Conservation (phyloP, 768 basidiomycete genomes). For the Gloeopeniophorella convolvens region DNA sequence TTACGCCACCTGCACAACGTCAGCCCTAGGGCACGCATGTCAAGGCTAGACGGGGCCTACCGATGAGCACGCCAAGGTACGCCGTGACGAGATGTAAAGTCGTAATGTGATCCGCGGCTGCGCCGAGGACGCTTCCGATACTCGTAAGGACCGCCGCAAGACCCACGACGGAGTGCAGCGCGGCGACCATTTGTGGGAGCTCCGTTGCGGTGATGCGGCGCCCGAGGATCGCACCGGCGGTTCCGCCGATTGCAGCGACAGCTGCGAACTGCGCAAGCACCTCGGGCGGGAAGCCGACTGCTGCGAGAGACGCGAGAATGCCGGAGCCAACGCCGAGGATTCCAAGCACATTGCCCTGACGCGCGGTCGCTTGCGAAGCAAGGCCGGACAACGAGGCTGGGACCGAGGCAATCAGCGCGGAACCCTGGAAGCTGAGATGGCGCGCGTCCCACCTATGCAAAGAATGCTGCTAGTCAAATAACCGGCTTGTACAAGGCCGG, state of each 20-base stretch:
- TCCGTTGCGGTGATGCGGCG: constrained; percentile 83
- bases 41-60: constrained; percentile 29
- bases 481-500: constrained; percentile 81
- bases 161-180: constrained; percentile 85
- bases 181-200: constrained; percentile 76
- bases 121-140: constrained; percentile 69
- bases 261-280: constrained; percentile 73
- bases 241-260: constrained; percentile 67
- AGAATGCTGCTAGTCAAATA: constrained; percentile 82
- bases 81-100: constrained; percentile 77
- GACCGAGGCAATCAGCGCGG: background rate
- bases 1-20: constrained; percentile 56
- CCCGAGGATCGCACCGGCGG: constrained; percentile 66
- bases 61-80: constrained; percentile 81
- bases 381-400: constrained; percentile 74
- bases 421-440: background rate
- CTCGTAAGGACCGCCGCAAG: constrained; percentile 85
- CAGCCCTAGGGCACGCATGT: background rate
- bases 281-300: constrained; percentile 75
- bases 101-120: constrained; percentile 57
- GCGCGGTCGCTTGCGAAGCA: constrained; percentile 71
- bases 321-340: constrained; percentile 81
- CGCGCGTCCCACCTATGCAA: constrained; percentile 55
- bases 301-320: constrained; percentile 71
- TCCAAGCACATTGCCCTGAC: constrained; percentile 86